Conservation (phyloP, 805 yeast genomes). For the Hanseniaspora thailandica region DNA sequence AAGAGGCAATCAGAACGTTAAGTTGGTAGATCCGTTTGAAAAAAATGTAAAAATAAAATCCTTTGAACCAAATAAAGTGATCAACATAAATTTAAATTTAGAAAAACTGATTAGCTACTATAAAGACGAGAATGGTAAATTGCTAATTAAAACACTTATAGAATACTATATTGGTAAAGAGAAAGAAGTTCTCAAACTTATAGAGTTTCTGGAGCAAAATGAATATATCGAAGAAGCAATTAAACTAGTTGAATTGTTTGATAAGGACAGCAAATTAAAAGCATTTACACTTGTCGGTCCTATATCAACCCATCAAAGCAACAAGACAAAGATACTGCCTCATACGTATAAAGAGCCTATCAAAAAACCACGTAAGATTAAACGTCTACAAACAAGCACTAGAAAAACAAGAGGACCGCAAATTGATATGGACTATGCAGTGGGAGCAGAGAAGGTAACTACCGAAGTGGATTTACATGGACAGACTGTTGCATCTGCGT, state of each 20-base stretch:
- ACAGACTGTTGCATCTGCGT: conserved; percentile 38
- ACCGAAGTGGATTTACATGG: conserved; percentile 47
- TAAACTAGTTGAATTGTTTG: conserved; percentile 28
- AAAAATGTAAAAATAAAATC: not conserved
- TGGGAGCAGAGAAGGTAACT: conserved; percentile 8
- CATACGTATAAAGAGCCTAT: not conserved
- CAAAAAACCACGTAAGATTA: not conserved
- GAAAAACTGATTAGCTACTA: not conserved
- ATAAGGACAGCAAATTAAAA: conserved; percentile 29
- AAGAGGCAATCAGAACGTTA: not conserved
- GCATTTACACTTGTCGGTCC: not conserved
- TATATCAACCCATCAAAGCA: not conserved
- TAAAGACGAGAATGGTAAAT: not conserved
- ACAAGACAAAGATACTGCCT: not conserved
- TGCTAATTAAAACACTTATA: not conserved
- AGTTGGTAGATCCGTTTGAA: not conserved
- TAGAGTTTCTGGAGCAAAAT: not conserved
- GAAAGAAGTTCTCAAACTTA: not conserved
- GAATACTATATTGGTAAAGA: conserved; percentile 9
- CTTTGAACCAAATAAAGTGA: not conserved
- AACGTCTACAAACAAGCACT: not conserved
- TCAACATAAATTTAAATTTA: not conserved
- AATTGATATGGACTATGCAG: not conserved
- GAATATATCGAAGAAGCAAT: conserved; percentile 14
- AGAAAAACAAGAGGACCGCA: not conserved